phyloP scores from a whole-genome alignment of 1,139 yeast species.

The Taiozyma sp. region DNA sequence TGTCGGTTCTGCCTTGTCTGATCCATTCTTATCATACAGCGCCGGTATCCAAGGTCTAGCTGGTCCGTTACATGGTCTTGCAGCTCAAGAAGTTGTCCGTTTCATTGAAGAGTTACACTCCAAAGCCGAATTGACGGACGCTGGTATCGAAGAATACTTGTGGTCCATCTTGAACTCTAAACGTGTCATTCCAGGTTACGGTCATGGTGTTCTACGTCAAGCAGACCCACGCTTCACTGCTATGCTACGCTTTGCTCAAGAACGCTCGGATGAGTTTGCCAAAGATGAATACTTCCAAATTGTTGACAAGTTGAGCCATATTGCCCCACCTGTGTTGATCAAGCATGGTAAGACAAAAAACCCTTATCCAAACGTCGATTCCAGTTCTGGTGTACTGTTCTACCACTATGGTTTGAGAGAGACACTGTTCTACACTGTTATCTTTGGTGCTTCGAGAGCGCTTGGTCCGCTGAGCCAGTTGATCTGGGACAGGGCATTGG shows the following conservation, averaged over 20 bases:
- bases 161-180: constrained; percentile 37
- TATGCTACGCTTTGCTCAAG: constrained; percentile 31
- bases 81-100: constrained; percentile 40
- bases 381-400: constrained; percentile 52
- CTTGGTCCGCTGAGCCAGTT: constrained; percentile 52
- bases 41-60: constrained; percentile 41
- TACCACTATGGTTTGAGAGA: constrained; percentile 56
- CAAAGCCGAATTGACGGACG: constrained; percentile 21
- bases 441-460: constrained; percentile 26
- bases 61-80: constrained; percentile 42
- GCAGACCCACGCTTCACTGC: constrained; percentile 40
- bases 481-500: constrained; percentile 56
- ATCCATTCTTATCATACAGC: constrained; percentile 35
- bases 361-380: constrained; percentile 63
- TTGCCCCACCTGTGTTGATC: constrained; percentile 51
- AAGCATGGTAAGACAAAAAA: constrained; percentile 61
- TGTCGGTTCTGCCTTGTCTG: constrained; percentile 38
- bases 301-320: constrained; percentile 32
- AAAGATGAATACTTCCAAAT: constrained; percentile 29
- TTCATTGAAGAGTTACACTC: constrained; percentile 34
- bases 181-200: constrained; percentile 42
- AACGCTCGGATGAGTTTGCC: constrained; percentile 27
- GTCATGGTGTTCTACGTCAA: constrained; percentile 40
- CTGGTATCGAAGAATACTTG: constrained; percentile 30
- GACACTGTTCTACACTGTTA: constrained; percentile 54